Evolutionary conservation across 495 filamentous ascomycete species (phyloP), one percentile per base, ranked within the genome.

Genomic region (Melanomma pulvis-pyrius): DNA sequence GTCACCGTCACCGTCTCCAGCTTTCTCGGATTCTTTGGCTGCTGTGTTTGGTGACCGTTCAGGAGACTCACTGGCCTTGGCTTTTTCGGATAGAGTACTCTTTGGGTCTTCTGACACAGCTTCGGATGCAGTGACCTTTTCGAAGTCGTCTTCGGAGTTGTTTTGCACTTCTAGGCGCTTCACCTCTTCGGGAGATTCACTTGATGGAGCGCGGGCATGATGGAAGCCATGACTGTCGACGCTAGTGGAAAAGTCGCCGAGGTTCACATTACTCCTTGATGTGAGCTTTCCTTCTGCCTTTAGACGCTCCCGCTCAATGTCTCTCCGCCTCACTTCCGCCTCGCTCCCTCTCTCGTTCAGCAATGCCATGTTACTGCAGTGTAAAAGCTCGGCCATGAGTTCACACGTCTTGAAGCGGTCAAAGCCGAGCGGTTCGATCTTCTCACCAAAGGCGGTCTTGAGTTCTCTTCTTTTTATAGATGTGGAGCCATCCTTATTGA

Each of bases 341-440:
- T 99, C 94, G 30, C 92, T 92, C 24, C 96, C 96, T 17, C 87
- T 81, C 75, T 98, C 93, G 71, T 99, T 99, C 58, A 99, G 80
- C 51, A 99, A 81, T 8, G 89, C 92, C 94, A 99, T 99, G 72
- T 99, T 99, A 78, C 96, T 98, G 78, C 94, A 99, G 74, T 99
- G 94, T 34, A 99, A 78, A 48, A 99, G 81, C 72, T 99, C 94
- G 1, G 94, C 94, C 96, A 99, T 98, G 68, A 99, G 81, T 77
- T 99, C 94, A 74, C 96, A 99, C 0, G 94, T 97, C 81, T 99
- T 99, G 82, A 99, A 99, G 11, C 94, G 83, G 75, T 99, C 94
- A 72, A 99, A 99, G 1, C 94, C 96, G 19, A 99, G 81, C 8
- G 96, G 93, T 78, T 99, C 93, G 60, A 98, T 96, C 74, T 87